Conservation (phyloP, 768 basidiomycete species). For the Pisolithus marmoratus region DNA sequence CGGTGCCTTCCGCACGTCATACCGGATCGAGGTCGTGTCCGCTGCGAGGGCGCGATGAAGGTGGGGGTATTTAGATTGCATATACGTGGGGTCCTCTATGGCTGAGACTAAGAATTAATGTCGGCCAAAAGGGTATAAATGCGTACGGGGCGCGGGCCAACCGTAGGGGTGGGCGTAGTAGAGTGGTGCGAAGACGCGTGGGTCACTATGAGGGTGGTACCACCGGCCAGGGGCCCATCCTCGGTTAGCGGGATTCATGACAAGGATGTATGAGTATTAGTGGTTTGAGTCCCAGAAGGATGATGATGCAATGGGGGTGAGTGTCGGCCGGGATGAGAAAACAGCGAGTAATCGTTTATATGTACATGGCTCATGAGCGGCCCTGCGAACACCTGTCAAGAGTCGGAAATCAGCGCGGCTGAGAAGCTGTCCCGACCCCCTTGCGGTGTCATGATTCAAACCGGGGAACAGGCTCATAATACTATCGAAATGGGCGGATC, state of each 20-base stretch:
- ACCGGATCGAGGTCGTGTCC: conserved; percentile 45
- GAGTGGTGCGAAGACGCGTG: conserved; percentile 24
- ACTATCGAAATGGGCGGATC: no score
- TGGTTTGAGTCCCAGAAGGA: neutral
- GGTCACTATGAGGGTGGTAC: conserved; percentile 25
- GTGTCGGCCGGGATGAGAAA: neutral
- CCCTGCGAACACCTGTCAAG: no score
- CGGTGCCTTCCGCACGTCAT: conserved; percentile 43
- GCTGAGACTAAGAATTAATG: neutral
- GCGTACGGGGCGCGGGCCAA: conserved; percentile 14
- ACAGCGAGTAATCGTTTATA: no score
- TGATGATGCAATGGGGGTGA: neutral
- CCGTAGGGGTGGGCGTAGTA: conserved; percentile 12
- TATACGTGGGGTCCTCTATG: conserved; percentile 17
- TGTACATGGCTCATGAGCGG: no score
- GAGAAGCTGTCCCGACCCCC: no score
- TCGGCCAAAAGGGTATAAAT: neutral
- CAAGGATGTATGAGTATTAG: neutral
- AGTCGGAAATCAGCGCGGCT: no score
- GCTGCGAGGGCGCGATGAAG: conserved; percentile 50
- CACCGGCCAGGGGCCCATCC: conserved; percentile 8
- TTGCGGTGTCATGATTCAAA: no score
- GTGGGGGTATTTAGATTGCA: conserved; percentile 38
- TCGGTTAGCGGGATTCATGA: conserved; percentile 19
- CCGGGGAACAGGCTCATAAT: no score